phyloP scores from a whole-genome alignment of 2,329 filamentous ascomycete species.

The Escovopsis sp. region DNA sequence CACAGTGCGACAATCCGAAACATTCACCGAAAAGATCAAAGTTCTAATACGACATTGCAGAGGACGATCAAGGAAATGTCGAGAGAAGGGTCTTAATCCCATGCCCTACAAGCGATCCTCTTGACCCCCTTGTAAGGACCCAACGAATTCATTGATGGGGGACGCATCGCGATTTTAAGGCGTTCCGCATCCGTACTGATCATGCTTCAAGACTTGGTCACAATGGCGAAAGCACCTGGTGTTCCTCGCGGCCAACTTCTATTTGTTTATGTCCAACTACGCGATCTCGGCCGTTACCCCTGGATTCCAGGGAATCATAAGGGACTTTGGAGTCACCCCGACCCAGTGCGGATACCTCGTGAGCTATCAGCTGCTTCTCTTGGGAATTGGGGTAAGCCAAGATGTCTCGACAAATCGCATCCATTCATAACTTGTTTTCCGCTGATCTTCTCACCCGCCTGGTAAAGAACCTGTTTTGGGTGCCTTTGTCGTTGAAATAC shows the following conservation, averaged over 20 bases:
- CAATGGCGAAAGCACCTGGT: constrained; percentile 1
- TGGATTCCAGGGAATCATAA: not conserved
- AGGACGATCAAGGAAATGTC: not conserved
- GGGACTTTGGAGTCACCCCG: not conserved
- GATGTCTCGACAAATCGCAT: no score
- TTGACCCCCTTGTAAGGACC: not conserved
- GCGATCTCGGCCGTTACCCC: not conserved
- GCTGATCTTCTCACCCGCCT: not conserved
- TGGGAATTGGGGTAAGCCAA: constrained; percentile 1
- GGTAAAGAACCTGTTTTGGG: constrained; percentile 1
- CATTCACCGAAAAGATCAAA: not conserved
- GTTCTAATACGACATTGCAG: not conserved
- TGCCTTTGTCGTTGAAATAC: not conserved
- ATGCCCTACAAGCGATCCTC: constrained; percentile 1
- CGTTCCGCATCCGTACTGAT: not conserved
- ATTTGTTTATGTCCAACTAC: constrained; percentile 1
- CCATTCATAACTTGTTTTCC: not conserved
- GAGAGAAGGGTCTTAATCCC: not conserved
- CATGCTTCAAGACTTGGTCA: not conserved
- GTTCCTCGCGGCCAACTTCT: not conserved
- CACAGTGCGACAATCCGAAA: not conserved
- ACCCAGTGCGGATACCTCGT: constrained; percentile 1
- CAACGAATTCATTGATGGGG: no score
- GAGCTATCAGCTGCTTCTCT: not conserved
- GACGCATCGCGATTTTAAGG: not conserved